Percentiles rank a stretch among this genome's conserved stretches.
Conservation (phyloP, 164 flowering plant species). For the Stephania japonica region DNA sequence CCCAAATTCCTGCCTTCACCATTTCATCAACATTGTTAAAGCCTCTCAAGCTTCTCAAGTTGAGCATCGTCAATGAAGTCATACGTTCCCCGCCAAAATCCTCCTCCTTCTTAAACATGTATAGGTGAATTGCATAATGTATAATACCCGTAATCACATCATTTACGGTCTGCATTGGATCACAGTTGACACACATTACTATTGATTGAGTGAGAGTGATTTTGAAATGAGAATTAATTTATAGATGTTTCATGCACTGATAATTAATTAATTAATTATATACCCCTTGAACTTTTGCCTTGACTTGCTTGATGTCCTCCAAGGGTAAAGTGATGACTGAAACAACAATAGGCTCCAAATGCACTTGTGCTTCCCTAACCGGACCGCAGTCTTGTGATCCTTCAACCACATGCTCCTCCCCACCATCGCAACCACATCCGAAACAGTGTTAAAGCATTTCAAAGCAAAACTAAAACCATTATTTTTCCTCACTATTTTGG, state of each 20-base stretch:
- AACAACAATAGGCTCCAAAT: conserved; percentile 10
- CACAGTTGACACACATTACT: neutral
- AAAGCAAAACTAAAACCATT: neutral
- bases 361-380: conserved; percentile 2
- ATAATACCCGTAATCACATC: conserved; percentile 11
- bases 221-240: no score
- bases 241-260: no score
- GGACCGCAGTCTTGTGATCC: conserved; percentile 7
- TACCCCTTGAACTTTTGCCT: conserved; percentile 14
- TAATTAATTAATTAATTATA: no score
- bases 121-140: conserved; percentile 13
- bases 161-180: conserved; percentile 4
- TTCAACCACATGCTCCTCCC: neutral
- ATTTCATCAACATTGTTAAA: conserved; percentile 9
- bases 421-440: neutral
- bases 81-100: neutral
- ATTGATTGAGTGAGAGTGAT: no score
- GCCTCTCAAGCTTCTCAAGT: conserved; percentile 10
- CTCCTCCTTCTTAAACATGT: conserved; percentile 8
- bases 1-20: conserved; percentile 12
- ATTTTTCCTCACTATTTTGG: neutral
- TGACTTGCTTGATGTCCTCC: conserved; percentile 4
- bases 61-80: conserved; percentile 11
- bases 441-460: neutral
- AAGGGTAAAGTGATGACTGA: conserved; percentile 2